phyloP scores from a whole-genome alignment of 768 basidiomycete genomes.

The Phlebiopsis gigantea region DNA sequence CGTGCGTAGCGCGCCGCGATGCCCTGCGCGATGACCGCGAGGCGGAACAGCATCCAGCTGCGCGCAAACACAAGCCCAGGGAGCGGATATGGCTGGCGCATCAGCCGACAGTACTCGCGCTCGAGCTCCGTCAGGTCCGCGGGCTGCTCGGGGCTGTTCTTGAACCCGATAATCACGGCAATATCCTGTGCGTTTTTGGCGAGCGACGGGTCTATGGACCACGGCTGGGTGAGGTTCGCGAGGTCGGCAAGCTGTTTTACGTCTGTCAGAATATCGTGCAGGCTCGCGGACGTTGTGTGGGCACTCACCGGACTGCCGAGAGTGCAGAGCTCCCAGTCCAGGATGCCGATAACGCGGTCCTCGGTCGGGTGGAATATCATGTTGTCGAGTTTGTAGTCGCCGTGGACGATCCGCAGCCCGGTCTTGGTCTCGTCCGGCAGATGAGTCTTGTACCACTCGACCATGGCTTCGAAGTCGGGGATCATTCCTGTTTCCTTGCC shows the following conservation, averaged over 20 bases:
- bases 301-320: constrained; percentile 74
- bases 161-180: constrained; percentile 50
- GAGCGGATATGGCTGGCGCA: constrained; percentile 67
- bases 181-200: constrained; percentile 16
- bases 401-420: constrained; percentile 87
- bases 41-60: constrained; percentile 81
- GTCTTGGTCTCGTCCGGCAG: constrained; percentile 73
- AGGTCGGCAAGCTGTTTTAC: constrained; percentile 71
- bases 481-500: constrained; percentile 59
- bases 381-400: constrained; percentile 98
- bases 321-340: constrained; percentile 98
- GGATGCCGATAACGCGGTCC: constrained; percentile 87
- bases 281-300: not conserved
- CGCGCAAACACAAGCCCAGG: constrained; percentile 72
- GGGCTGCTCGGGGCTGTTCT: constrained; percentile 53
- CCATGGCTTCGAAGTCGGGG: constrained; percentile 66
- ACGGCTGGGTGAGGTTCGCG: constrained; percentile 85
- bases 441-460: constrained; percentile 70
- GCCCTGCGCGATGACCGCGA: constrained; percentile 82
- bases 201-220: constrained; percentile 49
- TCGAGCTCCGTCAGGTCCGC: constrained; percentile 70
- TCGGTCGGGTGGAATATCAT: constrained; percentile 91
- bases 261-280: not conserved
- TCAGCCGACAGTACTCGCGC: constrained; percentile 71
- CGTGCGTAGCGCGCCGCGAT: constrained; percentile 84